Percentiles rank a stretch among this genome's conserved stretches.
Evolutionary conservation across 352 stramenopile genomes (phyloP).

Genomic region (Phytophthora melonis): DNA sequence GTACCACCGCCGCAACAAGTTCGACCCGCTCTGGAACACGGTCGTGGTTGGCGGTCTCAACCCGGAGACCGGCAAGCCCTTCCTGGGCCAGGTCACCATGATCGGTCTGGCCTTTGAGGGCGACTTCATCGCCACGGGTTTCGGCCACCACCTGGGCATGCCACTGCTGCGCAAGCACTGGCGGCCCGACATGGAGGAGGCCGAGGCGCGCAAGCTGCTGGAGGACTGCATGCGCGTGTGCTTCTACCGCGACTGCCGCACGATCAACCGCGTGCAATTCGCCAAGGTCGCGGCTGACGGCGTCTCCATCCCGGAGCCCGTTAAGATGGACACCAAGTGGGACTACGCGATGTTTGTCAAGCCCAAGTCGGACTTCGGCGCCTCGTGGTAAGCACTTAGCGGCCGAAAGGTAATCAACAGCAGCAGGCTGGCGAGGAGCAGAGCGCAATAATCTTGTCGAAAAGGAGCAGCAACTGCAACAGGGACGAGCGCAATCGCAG

Average conservation of each 20-base stretch:
- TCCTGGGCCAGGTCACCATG: slow-evolving; percentile 98
- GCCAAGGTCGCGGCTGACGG: slow-evolving; percentile 93
- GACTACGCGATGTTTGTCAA: slow-evolving; percentile 90
- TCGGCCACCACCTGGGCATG: slow-evolving; percentile 97
- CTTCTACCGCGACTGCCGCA: slow-evolving; percentile 99
- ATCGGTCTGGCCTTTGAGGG: slow-evolving; percentile 98
- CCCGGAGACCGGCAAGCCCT: slow-evolving; percentile 90
- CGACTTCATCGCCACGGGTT: slow-evolving; percentile 97
- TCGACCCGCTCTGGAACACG: slow-evolving; percentile 99
- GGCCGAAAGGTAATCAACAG: neutral
- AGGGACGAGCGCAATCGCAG: neutral
- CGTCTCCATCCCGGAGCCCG: slow-evolving; percentile 93
- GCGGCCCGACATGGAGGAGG: slow-evolving; percentile 93
- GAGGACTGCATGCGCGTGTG: slow-evolving; percentile 98
- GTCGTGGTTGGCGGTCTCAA: slow-evolving; percentile 96
- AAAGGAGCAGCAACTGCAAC: neutral
- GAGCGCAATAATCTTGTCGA: neutral
- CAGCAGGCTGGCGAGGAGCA: slow-evolving; percentile 5
- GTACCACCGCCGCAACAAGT: slow-evolving; percentile 99
- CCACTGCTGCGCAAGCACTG: slow-evolving; percentile 97
- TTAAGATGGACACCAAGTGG: slow-evolving; percentile 97
- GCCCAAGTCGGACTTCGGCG: slow-evolving; percentile 90
- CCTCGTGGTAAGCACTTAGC: slow-evolving; percentile 80
- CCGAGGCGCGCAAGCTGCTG: slow-evolving; percentile 94
- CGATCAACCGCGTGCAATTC: slow-evolving; percentile 98